phyloP scores from a whole-genome alignment of 2,329 filamentous ascomycete species.

The Pseudonectria buxi region DNA sequence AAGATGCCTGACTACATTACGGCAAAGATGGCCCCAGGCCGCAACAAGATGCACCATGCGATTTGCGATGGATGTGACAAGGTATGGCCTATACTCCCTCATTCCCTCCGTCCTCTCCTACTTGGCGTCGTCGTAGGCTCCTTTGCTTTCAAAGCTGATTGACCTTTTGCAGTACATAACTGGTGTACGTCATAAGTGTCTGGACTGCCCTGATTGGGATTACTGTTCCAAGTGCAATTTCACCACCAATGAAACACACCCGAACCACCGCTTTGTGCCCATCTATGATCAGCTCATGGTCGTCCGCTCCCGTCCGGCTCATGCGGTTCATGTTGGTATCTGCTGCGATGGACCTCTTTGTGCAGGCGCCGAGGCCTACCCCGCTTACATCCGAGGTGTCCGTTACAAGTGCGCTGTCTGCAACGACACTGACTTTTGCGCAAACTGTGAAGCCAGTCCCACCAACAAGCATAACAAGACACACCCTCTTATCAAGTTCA shows the following conservation, averaged over 20 bases:
- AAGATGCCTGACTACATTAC: slow-evolving; percentile 55
- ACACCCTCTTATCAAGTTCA: slow-evolving; percentile 97
- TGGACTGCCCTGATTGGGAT: slow-evolving; percentile 96
- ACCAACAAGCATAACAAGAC: slow-evolving; percentile 83
- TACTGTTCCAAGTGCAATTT: slow-evolving; percentile 75
- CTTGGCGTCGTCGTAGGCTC: no score
- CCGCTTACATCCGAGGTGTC: slow-evolving; percentile 72
- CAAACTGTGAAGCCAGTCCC: slow-evolving; percentile 84
- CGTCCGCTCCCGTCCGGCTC: slow-evolving; percentile 12
- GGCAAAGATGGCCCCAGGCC: slow-evolving; percentile 68
- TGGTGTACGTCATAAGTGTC: slow-evolving; percentile 91
- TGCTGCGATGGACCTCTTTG: slow-evolving; percentile 94
- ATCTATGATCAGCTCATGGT: slow-evolving; percentile 65
- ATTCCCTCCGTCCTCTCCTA: background rate
- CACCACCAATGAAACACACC: slow-evolving; percentile 62
- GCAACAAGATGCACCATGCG: slow-evolving; percentile 75
- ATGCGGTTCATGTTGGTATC: slow-evolving; percentile 68
- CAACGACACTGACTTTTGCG: slow-evolving; percentile 91
- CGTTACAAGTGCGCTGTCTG: slow-evolving; percentile 98
- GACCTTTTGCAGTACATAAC: slow-evolving; percentile 51
- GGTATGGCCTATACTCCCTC: slow-evolving; percentile 2
- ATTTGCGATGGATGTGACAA: slow-evolving; percentile 93
- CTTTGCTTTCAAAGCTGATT: background rate
- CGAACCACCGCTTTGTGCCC: slow-evolving; percentile 79
- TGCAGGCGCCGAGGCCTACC: slow-evolving; percentile 45